Evolutionary conservation across 148 eudicot species (phyloP).

Genomic region (Persicaria maculosa): DNA sequence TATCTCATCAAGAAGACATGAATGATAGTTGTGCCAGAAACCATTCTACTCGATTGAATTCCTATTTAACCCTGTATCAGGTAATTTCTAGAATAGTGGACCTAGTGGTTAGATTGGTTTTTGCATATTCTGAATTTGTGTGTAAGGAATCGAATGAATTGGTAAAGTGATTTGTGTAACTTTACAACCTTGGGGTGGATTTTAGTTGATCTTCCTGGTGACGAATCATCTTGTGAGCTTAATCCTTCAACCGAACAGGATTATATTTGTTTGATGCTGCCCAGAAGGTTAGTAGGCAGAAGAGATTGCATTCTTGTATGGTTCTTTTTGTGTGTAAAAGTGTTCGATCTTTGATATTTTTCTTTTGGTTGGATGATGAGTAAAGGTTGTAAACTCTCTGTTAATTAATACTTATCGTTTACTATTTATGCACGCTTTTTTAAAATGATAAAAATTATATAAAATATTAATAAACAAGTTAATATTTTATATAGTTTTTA

Average conservation of each 20-base stretch:
- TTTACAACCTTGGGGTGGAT: background rate
- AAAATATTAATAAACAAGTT: no score
- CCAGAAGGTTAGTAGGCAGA: background rate
- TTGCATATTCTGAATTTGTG: background rate
- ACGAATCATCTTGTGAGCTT: background rate
- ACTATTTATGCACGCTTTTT: no score
- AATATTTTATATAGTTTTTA: no score
- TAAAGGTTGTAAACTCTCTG: no score
- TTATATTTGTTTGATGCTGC: background rate
- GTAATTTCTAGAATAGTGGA: background rate
- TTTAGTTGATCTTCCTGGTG: background rate
- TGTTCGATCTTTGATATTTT: no score
- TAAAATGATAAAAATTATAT: no score
- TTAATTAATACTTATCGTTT: no score
- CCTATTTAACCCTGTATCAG: background rate
- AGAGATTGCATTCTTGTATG: background rate
- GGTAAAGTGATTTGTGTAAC: background rate
- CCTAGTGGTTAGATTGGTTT: background rate
- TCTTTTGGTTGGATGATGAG: no score
- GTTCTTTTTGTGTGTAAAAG: no score
- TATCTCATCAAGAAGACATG: constrained; percentile 45
- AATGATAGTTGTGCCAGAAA: constrained; percentile 21
- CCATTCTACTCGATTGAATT: background rate
- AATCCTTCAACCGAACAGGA: background rate
- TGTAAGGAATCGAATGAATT: background rate